phyloP scores from a whole-genome alignment of 805 yeast genomes.

The Pichia phayaonensis region DNA sequence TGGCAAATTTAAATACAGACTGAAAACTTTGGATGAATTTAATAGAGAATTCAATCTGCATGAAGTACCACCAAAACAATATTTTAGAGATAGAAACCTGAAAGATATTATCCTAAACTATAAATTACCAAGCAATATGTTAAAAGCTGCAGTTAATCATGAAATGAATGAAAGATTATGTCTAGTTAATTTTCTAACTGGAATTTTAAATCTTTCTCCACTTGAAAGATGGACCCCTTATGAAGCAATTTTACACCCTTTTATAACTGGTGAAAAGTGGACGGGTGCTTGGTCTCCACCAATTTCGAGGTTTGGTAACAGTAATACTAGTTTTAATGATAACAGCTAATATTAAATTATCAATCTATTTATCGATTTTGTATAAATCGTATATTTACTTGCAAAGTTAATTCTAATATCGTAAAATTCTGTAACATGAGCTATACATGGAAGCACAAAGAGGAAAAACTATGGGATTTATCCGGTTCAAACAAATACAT shows the following conservation, averaged over 20 bases:
- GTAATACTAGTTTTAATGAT: no score
- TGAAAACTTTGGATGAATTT: slow-evolving; percentile 38
- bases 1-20: slow-evolving; percentile 21
- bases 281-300: slow-evolving; percentile 50
- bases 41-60: slow-evolving; percentile 43
- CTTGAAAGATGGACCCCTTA: slow-evolving; percentile 96
- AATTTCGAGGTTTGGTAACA: slow-evolving; percentile 5
- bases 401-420: no score
- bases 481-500: no score
- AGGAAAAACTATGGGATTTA: no score
- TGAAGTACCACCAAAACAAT: slow-evolving; percentile 80
- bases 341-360: no score
- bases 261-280: slow-evolving; percentile 58
- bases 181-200: slow-evolving; percentile 69
- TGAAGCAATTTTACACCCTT: slow-evolving; percentile 89
- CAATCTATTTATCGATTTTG: no score
- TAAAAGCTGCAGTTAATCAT: slow-evolving; percentile 46
- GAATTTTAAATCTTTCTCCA: slow-evolving; percentile 79
- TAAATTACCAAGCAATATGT: slow-evolving; percentile 55
- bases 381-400: no score
- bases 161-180: slow-evolving; percentile 68
- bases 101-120: slow-evolving; percentile 73
- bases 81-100: slow-evolving; percentile 58
- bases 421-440: no score
- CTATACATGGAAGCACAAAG: no score